phyloP scores from a whole-genome alignment of 345 rosid species.

The Melastoma malabathricum region DNA sequence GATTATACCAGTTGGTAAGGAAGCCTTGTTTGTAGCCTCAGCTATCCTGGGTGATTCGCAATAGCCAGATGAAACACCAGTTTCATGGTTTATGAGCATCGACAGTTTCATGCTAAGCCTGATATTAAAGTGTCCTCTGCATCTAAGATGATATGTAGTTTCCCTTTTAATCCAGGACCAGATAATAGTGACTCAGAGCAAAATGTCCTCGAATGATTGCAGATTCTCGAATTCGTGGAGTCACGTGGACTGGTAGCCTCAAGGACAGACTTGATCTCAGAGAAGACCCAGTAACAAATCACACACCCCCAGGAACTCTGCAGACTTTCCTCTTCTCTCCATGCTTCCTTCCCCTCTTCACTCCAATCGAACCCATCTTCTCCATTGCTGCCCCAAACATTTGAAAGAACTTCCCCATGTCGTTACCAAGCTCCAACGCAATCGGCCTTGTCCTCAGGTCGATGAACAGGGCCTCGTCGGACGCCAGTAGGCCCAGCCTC shows the following conservation, averaged over 20 bases:
- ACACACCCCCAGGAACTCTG: slow-evolving; percentile 15
- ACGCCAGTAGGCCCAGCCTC: slow-evolving; percentile 47
- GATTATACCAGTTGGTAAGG: slow-evolving; percentile 53
- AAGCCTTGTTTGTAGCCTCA: slow-evolving; percentile 66
- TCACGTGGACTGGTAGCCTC: no score
- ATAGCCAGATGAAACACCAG: no score
- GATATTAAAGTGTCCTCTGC: no score
- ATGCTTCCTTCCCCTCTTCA: slow-evolving; percentile 52
- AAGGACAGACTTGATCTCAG: neutral
- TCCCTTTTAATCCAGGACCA: no score
- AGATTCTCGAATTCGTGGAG: no score
- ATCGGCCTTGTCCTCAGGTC: slow-evolving; percentile 51
- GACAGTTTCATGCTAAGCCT: no score
- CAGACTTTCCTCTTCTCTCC: slow-evolving; percentile 70
- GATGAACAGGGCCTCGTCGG: slow-evolving; percentile 47
- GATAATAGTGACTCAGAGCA: no score
- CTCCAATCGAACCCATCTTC: slow-evolving; percentile 67
- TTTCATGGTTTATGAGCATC: no score
- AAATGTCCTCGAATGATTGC: no score
- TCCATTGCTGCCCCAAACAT: slow-evolving; percentile 68
- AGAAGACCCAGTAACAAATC: neutral
- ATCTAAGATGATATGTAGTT: no score
- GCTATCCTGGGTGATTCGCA: slow-evolving; percentile 14
- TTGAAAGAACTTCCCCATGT: slow-evolving; percentile 42
- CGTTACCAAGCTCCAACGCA: slow-evolving; percentile 35